Evolutionary conservation across 2,329 filamentous ascomycete genomes (phyloP), one percentile per base, ranked within the genome.

Genomic region (Aspergillus aculeatinus): DNA sequence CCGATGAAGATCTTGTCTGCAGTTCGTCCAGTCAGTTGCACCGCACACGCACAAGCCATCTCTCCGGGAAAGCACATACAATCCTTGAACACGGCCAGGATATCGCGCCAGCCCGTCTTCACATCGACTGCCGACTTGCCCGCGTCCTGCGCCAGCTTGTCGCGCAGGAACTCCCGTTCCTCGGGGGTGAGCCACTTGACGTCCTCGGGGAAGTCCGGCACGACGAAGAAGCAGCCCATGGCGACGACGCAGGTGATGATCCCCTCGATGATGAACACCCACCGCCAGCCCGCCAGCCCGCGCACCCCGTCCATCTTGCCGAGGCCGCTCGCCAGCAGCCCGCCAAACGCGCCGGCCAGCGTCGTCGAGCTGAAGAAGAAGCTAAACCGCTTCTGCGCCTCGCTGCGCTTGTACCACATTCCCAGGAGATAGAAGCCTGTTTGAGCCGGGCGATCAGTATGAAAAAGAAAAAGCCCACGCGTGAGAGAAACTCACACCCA

Each of bases 301-400:
- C 68, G 58, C 23, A 73, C 48, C 1, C 81, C 81, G 2, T 80
- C 68, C 80, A 87, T 84, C 68, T 84, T 82, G 19, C 83, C 80
- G 55, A 87, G 83, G 2, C 78, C 84, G 19, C 80, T 80, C 1
- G 85, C 85, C 6, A 87, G 74, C 3, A 87, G 77, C 5, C 85
- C 84, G 19, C 85, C 83, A 61, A 87, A 86, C 1, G 84, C 84
- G 21, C 84, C 84, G 2, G 84, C 84, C 0, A 85, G 77, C 1
- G 82, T 83, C 0, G 84, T 82, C 4, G 80, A 90, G 69, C 83
- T 87, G 81, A 96, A 96, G 81, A 96, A 96, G 79, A 96, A 91
- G 3, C 87, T 89, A 76, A 91, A 96, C 25, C 93, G 87, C 68
- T 90, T 90, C 77, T 96, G 92, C 1, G 92, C 91, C 77, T 97